phyloP scores from a whole-genome alignment of 306 rosid species.

The Myrica gale region DNA sequence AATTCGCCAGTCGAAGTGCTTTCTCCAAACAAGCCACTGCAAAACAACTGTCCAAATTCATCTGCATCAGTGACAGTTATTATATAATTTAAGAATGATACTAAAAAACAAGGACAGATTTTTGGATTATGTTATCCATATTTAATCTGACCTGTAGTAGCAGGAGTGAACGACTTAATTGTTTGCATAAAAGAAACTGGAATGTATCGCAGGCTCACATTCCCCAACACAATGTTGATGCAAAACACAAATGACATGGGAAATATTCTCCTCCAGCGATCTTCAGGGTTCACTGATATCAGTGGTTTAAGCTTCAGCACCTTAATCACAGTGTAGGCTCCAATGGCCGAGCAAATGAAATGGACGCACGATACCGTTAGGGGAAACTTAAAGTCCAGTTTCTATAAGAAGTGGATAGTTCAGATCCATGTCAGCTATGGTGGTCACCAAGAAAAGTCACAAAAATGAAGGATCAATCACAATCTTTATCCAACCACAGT shows the following conservation, averaged over 20 bases:
- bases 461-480: conserved; percentile 15
- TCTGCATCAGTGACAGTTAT: conserved; percentile 34
- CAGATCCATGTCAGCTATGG: background rate
- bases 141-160: conserved; percentile 73
- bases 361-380: conserved; percentile 82
- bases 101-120: conserved; percentile 9
- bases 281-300: conserved; percentile 79
- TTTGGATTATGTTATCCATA: background rate
- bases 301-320: conserved; percentile 86
- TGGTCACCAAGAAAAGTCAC: conserved; percentile 8
- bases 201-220: conserved; percentile 90
- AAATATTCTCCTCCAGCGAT: conserved; percentile 93
- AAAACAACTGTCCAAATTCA: conserved; percentile 61
- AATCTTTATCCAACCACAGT: conserved; percentile 1
- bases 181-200: conserved; percentile 99
- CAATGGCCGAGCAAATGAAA: conserved; percentile 89
- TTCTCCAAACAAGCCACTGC: conserved; percentile 97
- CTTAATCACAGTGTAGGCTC: conserved; percentile 73
- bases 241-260: conserved; percentile 99
- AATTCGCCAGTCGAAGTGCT: conserved; percentile 85
- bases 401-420: conserved; percentile 46
- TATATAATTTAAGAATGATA: conserved; percentile 6
- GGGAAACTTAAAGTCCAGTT: conserved; percentile 97
- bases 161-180: conserved; percentile 95
- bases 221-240: conserved; percentile 90